These are phyloP conservation scores for Ascochyta viciae-villosae DNA, from an alignment of 2,329 filamentous ascomycete genomes.

Conservation along the genomic window DNA sequence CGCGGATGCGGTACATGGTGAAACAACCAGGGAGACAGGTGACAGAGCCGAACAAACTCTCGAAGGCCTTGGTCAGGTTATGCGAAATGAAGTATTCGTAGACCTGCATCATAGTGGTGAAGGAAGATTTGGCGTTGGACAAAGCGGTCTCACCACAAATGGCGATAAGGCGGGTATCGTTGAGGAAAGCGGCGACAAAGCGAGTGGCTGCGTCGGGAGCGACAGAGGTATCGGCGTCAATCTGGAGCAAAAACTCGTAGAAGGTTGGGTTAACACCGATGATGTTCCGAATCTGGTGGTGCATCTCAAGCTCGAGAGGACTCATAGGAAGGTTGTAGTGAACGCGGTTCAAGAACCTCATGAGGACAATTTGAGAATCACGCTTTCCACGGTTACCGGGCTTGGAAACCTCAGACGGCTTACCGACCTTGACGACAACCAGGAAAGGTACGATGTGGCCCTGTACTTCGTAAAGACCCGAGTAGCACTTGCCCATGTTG, in stretches of 20 bases:
- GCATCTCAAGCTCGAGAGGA: constrained; percentile 95
- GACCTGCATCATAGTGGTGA: constrained; percentile 98
- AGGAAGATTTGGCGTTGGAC: constrained; percentile 90
- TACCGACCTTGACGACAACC: constrained; percentile 95
- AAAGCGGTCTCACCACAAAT: constrained; percentile 94
- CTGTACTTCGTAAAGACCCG: constrained; percentile 95
- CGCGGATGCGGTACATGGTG: constrained; percentile 97
- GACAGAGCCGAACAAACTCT: constrained; percentile 94
- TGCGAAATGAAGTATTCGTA: constrained; percentile 99
- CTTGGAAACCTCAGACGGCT: constrained; percentile 72
- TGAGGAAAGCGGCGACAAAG: constrained; percentile 87
- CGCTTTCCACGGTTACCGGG: constrained; percentile 98
- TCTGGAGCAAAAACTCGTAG: constrained; percentile 95
- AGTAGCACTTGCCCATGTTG: constrained; percentile 99
- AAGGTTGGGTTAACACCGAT: constrained; percentile 98
- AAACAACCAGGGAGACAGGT: constrained; percentile 99
- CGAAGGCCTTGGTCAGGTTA: constrained; percentile 95
- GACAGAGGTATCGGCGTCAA: constrained; percentile 96
- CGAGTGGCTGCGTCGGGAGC: constrained; percentile 88
- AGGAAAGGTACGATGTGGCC: constrained; percentile 98
- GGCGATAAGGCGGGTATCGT: constrained; percentile 92
- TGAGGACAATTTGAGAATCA: constrained; percentile 97
- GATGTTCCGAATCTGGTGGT: constrained; percentile 97
- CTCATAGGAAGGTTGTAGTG: constrained; percentile 98
- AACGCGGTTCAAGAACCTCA: constrained; percentile 98